Evolutionary conservation across 495 filamentous ascomycete species (phyloP).

Genomic region (Neurospora sp.): DNA sequence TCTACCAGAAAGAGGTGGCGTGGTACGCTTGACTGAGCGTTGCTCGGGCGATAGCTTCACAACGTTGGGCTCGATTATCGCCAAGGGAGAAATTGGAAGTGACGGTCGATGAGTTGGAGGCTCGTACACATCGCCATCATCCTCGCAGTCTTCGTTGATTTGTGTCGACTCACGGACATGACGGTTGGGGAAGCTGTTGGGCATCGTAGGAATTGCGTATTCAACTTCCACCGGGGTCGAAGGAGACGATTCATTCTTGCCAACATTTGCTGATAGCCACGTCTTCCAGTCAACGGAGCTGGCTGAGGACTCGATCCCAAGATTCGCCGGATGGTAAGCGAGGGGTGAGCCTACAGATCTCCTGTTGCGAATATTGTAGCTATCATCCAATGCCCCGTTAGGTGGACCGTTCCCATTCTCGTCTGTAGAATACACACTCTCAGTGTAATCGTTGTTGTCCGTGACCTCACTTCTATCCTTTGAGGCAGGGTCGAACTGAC

Average conservation of each 20-base stretch:
- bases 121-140: slow-evolving; percentile 7
- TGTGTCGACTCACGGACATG: slow-evolving; percentile 55
- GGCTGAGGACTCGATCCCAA: slow-evolving; percentile 27
- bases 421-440: slow-evolving; percentile 35
- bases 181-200: slow-evolving; percentile 19
- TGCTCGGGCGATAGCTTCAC: slow-evolving; percentile 9
- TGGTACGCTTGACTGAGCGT: slow-evolving; percentile 7
- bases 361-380: neutral
- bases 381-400: neutral
- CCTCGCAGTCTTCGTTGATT: slow-evolving; percentile 40
- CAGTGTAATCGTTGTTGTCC: slow-evolving; percentile 23
- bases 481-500: slow-evolving; percentile 12
- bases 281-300: slow-evolving; percentile 45
- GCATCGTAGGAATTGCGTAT: slow-evolving; percentile 27
- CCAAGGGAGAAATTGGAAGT: slow-evolving; percentile 13
- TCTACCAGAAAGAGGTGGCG: slow-evolving; percentile 5
- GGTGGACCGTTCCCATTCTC: slow-evolving; percentile 4
- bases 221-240: slow-evolving; percentile 20
- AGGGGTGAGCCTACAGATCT: slow-evolving; percentile 2
- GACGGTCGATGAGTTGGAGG: slow-evolving; percentile 10
- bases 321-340: slow-evolving; percentile 16
- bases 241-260: slow-evolving; percentile 32
- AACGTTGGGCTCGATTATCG: slow-evolving; percentile 17
- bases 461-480: slow-evolving; percentile 21
- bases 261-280: slow-evolving; percentile 41